phyloP scores from a whole-genome alignment of 345 rosid genomes.

The Gossypium australe region DNA sequence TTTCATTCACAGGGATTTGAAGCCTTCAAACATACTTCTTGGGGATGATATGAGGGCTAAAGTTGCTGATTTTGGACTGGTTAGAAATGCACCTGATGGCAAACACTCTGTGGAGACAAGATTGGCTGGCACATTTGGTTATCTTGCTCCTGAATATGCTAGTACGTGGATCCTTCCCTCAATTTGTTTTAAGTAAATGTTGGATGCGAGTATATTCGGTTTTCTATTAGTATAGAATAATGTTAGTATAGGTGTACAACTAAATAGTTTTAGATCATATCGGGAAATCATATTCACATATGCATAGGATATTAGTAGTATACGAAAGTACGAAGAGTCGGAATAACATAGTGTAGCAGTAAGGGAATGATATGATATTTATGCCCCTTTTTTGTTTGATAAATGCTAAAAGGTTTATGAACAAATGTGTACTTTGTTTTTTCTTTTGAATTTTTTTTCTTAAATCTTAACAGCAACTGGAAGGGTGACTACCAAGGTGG shows the following conservation, averaged over 20 bases:
- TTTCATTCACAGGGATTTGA: slow-evolving; percentile 85
- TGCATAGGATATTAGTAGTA: too few relatives aligned
- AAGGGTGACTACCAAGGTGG: slow-evolving; percentile 86
- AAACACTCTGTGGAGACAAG: slow-evolving; percentile 75
- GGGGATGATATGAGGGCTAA: slow-evolving; percentile 76
- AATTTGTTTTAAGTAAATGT: background rate
- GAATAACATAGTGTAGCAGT: too few relatives aligned
- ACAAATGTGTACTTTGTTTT: background rate
- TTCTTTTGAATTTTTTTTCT: background rate
- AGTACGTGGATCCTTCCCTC: slow-evolving; percentile 35
- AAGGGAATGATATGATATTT: too few relatives aligned
- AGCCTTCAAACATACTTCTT: slow-evolving; percentile 79
- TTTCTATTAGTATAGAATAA: too few relatives aligned
- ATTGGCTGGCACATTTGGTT: slow-evolving; percentile 87
- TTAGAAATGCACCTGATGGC: slow-evolving; percentile 77
- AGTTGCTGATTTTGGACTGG: slow-evolving; percentile 89
- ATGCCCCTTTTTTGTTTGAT: background rate
- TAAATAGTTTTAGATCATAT: too few relatives aligned
- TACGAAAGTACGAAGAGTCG: too few relatives aligned
- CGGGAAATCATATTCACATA: too few relatives aligned
- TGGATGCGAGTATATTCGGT: background rate
- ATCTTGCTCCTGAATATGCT: slow-evolving; percentile 38
- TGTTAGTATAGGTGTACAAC: too few relatives aligned
- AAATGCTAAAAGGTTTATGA: background rate
- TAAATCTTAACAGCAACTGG: slow-evolving; percentile 62